These are phyloP conservation scores for Calonectria pseudoreteaudii DNA, from an alignment of 2,329 filamentous ascomycete genomes.

Conservation along the genomic window DNA sequence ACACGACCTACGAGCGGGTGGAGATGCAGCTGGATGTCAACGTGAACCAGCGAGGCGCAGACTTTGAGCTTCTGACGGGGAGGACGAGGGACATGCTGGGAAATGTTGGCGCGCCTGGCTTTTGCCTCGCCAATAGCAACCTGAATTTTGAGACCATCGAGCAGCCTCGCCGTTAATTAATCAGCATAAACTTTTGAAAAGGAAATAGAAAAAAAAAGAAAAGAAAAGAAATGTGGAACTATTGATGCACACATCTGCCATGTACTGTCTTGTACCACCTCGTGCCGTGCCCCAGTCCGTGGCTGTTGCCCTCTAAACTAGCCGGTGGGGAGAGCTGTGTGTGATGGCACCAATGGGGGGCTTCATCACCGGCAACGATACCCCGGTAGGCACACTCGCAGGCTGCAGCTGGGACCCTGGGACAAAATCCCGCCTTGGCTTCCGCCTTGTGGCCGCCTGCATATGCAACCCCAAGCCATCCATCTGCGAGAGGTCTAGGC, in stretches of 20 bases:
- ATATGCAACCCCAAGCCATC: not conserved
- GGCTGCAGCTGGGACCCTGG: not conserved
- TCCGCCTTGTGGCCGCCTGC: not conserved
- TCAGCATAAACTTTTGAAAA: too few relatives aligned
- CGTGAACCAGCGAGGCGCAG: conserved; percentile 5
- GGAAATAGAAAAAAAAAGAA: not conserved
- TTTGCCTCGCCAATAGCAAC: not conserved
- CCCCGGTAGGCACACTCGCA: not conserved
- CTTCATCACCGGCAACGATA: not conserved
- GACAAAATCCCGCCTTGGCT: not conserved
- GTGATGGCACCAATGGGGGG: not conserved
- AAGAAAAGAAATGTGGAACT: not conserved
- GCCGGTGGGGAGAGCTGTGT: not conserved
- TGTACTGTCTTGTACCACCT: not conserved
- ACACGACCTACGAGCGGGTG: not conserved
- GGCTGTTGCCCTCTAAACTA: not conserved
- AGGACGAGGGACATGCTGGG: not conserved
- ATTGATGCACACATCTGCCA: not conserved
- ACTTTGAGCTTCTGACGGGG: conserved; percentile 8
- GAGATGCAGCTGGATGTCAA: conserved; percentile 25
- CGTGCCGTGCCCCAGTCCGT: not conserved
- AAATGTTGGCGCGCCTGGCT: not conserved
- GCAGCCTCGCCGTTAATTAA: not conserved
- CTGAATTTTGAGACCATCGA: not conserved
- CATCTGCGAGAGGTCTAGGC: not conserved